Percentiles rank a stretch among this genome's conserved stretches.
phyloP scores from a whole-genome alignment of 768 basidiomycete species.

The Boletus tomentosulus region DNA sequence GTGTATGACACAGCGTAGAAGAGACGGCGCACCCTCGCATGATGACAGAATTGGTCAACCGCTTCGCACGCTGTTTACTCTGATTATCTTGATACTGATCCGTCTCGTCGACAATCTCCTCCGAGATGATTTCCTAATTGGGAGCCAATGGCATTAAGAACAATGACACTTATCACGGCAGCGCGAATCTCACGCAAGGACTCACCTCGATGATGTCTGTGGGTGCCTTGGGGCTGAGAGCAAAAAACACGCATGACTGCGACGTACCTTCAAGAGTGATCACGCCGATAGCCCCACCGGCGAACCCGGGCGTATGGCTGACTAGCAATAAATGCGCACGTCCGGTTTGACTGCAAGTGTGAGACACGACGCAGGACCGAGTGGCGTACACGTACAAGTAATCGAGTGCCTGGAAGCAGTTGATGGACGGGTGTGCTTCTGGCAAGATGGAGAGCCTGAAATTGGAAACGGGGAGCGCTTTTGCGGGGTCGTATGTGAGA shows the following conservation, averaged over 20 bases:
- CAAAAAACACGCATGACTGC: not conserved
- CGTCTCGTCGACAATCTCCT: conserved; percentile 95
- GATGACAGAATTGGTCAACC: conserved; percentile 66
- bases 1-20: not conserved
- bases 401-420: conserved; percentile 92
- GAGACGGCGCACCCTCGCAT: conserved; percentile 62
- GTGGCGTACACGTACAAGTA: conserved; percentile 59
- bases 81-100: conserved; percentile 88
- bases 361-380: not conserved
- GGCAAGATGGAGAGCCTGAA: conserved; percentile 83
- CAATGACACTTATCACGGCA: not conserved
- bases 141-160: conserved; percentile 1
- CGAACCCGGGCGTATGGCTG: conserved; percentile 73
- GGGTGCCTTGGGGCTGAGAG: not conserved
- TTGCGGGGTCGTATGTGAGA: conserved; percentile 83
- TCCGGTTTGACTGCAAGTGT: conserved; percentile 78
- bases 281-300: conserved; percentile 86
- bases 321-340: conserved; percentile 89
- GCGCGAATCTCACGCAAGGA: conserved; percentile 4
- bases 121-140: conserved; percentile 84
- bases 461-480: conserved; percentile 64
- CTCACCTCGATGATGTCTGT: conserved; percentile 70
- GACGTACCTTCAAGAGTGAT: conserved; percentile 77
- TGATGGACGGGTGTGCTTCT: conserved; percentile 84
- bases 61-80: conserved; percentile 67